These are phyloP conservation scores for Schizophyllum commune DNA, from an alignment of 1,284 basidiomycete genomes.

Conservation along the genomic window DNA sequence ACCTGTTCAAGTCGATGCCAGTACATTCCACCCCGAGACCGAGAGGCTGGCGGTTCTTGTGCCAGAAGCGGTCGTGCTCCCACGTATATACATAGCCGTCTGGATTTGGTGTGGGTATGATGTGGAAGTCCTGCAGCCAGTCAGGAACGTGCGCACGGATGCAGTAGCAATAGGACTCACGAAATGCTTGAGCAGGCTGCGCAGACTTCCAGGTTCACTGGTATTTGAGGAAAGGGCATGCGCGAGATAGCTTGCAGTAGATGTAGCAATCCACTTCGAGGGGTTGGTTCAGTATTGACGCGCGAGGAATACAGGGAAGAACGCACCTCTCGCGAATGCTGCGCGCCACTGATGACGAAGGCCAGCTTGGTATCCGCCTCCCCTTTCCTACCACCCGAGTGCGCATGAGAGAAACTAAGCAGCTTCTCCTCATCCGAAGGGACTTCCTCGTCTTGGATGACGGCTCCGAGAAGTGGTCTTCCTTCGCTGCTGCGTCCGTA, in stretches of 20 bases:
- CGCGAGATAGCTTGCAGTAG: slow-evolving; percentile 66
- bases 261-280: slow-evolving; percentile 76
- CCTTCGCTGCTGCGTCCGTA: too few species aligned
- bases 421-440: too few species aligned
- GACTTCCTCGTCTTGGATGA: too few species aligned
- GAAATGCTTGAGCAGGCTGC: slow-evolving; percentile 46
- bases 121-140: slow-evolving; percentile 52
- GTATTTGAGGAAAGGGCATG: slow-evolving; percentile 56
- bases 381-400: too few species aligned
- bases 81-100: slow-evolving; percentile 76
- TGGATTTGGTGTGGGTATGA: slow-evolving; percentile 77
- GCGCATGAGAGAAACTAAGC: too few species aligned
- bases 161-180: slow-evolving; percentile 21
- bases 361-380: slow-evolving; percentile 28
- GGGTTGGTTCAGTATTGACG: slow-evolving; percentile 8
- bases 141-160: not conserved
- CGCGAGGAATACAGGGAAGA: not conserved
- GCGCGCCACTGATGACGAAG: slow-evolving; percentile 68
- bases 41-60: slow-evolving; percentile 70
- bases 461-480: too few species aligned
- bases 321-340: slow-evolving; percentile 73
- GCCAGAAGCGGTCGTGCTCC: slow-evolving; percentile 70
- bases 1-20: slow-evolving; percentile 79
- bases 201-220: slow-evolving; percentile 38
- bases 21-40: slow-evolving; percentile 43